These are phyloP conservation scores for Barnettozyma californica DNA, from an alignment of 805 yeast species.

Conservation along the genomic window DNA sequence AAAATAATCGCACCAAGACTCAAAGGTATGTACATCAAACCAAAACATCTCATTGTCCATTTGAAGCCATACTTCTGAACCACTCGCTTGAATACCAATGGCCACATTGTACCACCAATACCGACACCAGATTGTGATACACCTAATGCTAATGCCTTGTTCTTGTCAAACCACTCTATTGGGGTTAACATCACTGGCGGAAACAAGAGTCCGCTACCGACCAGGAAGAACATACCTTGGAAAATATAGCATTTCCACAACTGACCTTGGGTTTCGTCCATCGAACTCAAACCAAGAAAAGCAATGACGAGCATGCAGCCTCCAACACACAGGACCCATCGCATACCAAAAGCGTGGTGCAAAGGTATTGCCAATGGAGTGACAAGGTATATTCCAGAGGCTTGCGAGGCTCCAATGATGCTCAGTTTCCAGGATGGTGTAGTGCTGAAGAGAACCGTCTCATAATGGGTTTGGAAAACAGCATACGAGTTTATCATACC, in stretches of 20 bases:
- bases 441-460: conserved; percentile 16
- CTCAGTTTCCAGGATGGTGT: conserved; percentile 15
- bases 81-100: conserved; percentile 20
- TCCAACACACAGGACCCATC: conserved; percentile 12
- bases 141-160: conserved; percentile 50
- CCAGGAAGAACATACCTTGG: conserved; percentile 20
- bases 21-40: conserved; percentile 20
- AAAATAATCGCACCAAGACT: conserved; percentile 10
- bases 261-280: conserved; percentile 8
- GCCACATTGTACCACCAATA: conserved; percentile 42
- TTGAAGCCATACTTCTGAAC: conserved; percentile 14
- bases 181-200: conserved; percentile 54
- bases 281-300: conserved; percentile 20
- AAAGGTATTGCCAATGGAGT: conserved; percentile 17
- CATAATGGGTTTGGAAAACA: conserved; percentile 22
- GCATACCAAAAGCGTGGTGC: conserved; percentile 18
- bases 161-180: conserved; percentile 67
- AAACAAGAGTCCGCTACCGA: conserved; percentile 40
- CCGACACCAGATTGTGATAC: conserved; percentile 46
- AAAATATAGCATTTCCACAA: conserved; percentile 25
- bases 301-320: conserved; percentile 11
- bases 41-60: conserved; percentile 20
- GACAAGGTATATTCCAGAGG: conserved; percentile 16
- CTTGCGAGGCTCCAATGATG: conserved; percentile 24
- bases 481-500: conserved; percentile 24